phyloP scores from a whole-genome alignment of 306 rosid genomes.

The Crotalaria pallida region DNA sequence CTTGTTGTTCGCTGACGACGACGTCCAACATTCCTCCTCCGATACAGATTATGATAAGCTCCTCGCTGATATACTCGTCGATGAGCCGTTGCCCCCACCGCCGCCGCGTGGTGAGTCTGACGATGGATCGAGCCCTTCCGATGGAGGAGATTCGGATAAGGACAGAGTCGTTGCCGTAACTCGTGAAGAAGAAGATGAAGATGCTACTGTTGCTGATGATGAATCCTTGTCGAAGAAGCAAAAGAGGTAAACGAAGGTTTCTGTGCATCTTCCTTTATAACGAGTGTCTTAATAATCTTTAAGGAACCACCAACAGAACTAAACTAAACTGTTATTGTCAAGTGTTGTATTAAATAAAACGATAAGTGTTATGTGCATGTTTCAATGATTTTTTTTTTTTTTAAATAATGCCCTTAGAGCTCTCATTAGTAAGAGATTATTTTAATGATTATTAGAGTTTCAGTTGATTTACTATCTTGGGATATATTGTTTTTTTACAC shows the following conservation, averaged over 20 bases:
- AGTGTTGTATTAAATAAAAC: too few relatives aligned
- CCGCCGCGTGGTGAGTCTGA: constrained; percentile 27
- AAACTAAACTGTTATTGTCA: too few relatives aligned
- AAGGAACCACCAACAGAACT: too few relatives aligned
- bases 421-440: too few relatives aligned
- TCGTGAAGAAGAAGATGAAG: constrained; percentile 40
- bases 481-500: too few relatives aligned
- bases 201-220: constrained; percentile 18
- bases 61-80: constrained; percentile 40
- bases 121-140: constrained; percentile 23
- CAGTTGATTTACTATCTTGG: too few relatives aligned
- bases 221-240: constrained; percentile 52
- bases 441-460: too few relatives aligned
- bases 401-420: too few relatives aligned
- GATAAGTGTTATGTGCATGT: too few relatives aligned
- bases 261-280: too few relatives aligned
- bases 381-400: too few relatives aligned
- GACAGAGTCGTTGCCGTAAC: constrained; percentile 18
- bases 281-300: too few relatives aligned
- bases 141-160: constrained; percentile 20
- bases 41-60: constrained; percentile 26
- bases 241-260: constrained; percentile 43
- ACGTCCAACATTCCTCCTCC: constrained; percentile 2
- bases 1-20: constrained; percentile 50
- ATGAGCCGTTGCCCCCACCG: constrained; percentile 15